Evolutionary conservation across 129 eudicot species (phyloP).

Genomic region (Tanacetum coccineum): DNA sequence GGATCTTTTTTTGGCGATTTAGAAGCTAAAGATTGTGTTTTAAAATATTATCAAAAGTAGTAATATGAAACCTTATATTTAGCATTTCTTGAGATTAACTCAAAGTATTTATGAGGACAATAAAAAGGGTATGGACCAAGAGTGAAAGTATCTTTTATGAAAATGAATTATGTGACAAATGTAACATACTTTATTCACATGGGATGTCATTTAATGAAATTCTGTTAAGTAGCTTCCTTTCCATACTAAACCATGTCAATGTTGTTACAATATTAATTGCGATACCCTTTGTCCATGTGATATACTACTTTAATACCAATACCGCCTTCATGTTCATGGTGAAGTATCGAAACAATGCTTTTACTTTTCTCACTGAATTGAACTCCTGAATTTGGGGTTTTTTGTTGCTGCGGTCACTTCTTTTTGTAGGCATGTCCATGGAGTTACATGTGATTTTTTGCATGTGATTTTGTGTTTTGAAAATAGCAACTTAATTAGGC

Average conservation of each 20-base stretch:
- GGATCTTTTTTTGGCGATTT: slow-evolving; percentile 10
- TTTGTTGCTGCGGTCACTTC: not conserved
- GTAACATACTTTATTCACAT: slow-evolving; percentile 24
- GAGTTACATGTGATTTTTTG: not conserved
- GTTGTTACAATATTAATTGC: not conserved
- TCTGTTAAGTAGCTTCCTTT: slow-evolving; percentile 13
- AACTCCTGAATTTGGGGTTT: not conserved
- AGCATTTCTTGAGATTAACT: slow-evolving; percentile 9
- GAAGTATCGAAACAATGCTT: not conserved
- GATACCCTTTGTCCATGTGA: not conserved
- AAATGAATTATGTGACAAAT: not conserved
- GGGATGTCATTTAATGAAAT: slow-evolving; percentile 23
- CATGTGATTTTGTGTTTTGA: not conserved
- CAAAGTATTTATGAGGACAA: slow-evolving; percentile 8
- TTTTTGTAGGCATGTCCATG: not conserved
- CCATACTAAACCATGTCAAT: not conserved
- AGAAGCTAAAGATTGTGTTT: not conserved
- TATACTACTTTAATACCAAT: slow-evolving; percentile 2
- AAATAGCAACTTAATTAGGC: not conserved
- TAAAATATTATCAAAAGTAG: not conserved
- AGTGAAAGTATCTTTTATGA: slow-evolving; percentile 18
- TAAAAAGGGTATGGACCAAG: slow-evolving; percentile 6
- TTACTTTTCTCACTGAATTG: not conserved
- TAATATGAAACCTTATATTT: slow-evolving; percentile 1
- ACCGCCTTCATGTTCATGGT: not conserved